These are phyloP conservation scores for Cladosporium sp. DNA, from an alignment of 2,329 filamentous ascomycete species.

Conservation along the genomic window DNA sequence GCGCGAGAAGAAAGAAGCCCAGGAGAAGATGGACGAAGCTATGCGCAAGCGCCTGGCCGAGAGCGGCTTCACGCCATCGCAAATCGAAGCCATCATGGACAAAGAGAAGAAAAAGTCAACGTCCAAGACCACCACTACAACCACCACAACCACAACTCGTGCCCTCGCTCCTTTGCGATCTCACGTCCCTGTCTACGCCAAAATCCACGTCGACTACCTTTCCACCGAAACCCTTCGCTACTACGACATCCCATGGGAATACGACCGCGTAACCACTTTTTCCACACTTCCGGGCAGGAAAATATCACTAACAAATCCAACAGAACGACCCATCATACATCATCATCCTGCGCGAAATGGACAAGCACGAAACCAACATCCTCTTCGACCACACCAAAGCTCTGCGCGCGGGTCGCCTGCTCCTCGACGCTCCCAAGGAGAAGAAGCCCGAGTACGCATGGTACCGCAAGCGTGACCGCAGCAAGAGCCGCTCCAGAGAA, in stretches of 20 bases:
- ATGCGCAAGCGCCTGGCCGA: conserved; percentile 43
- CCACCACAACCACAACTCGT: conserved; percentile 14
- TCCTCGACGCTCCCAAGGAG: conserved; percentile 39
- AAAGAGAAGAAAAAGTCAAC: conserved; percentile 40
- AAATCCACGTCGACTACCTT: conserved; percentile 43
- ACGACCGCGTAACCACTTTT: conserved; percentile 37
- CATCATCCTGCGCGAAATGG: conserved; percentile 47
- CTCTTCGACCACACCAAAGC: conserved; percentile 48
- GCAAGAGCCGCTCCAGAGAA: conserved; percentile 21
- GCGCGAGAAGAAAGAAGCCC: conserved; percentile 34
- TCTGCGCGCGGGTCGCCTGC: conserved; percentile 37
- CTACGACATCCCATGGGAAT: conserved; percentile 46
- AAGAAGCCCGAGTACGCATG: conserved; percentile 42
- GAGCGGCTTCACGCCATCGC: conserved; percentile 43
- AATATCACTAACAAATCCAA: background rate
- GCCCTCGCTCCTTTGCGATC: background rate
- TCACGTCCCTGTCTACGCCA: conserved; percentile 40
- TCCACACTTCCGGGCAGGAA: no score
- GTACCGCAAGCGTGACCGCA: conserved; percentile 34
- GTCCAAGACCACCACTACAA: conserved; percentile 20
- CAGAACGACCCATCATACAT: conserved; percentile 44
- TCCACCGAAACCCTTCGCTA: conserved; percentile 44
- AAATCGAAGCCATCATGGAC: conserved; percentile 45
- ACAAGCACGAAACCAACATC: conserved; percentile 43
- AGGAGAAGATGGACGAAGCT: conserved; percentile 40